phyloP scores from a whole-genome alignment of 257 asterid genomes.

The Salvia miltiorrhiza region DNA sequence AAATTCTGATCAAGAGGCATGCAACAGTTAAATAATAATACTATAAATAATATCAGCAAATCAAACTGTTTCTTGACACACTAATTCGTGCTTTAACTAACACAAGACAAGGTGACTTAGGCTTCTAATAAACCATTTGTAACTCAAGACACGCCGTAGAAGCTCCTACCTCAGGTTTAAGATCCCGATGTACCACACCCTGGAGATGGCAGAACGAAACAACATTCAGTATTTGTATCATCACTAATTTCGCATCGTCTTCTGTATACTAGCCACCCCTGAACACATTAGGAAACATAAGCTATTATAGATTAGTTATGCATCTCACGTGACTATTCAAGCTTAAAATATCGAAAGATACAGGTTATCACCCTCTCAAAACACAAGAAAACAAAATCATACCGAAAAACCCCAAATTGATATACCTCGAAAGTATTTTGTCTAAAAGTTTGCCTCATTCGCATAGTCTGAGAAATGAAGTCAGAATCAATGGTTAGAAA shows the following conservation, averaged over 20 bases:
- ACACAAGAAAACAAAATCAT: neutral
- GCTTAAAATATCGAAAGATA: neutral
- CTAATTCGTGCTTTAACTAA: neutral
- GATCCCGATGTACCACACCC: conserved; percentile 96
- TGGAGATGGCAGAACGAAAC: conserved; percentile 90
- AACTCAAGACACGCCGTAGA: neutral
- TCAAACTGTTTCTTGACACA: neutral
- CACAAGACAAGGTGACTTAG: neutral
- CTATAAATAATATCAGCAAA: neutral
- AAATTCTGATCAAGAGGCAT: conserved; percentile 68
- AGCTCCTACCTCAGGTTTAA: conserved; percentile 80
- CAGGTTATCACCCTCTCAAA: neutral
- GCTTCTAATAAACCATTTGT: conserved; percentile 4
- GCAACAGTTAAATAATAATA: conserved; percentile 30
- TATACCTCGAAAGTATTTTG: conserved; percentile 83
- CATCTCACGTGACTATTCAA: neutral
- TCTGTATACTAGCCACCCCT: conserved; percentile 90
- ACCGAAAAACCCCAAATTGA: neutral
- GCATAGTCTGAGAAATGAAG: conserved; percentile 63
- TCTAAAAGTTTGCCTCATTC: conserved; percentile 97
- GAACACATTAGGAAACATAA: conserved; percentile 5
- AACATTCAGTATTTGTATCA: conserved; percentile 72
- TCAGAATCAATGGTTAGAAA: neutral
- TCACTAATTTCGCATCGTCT: conserved; percentile 80
- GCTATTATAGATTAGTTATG: too few relatives aligned